A percentile compares a stretch with the other conserved stretches of the same genome.
phyloP scores from a whole-genome alignment of 345 rosid species.

The Salix caprea region DNA sequence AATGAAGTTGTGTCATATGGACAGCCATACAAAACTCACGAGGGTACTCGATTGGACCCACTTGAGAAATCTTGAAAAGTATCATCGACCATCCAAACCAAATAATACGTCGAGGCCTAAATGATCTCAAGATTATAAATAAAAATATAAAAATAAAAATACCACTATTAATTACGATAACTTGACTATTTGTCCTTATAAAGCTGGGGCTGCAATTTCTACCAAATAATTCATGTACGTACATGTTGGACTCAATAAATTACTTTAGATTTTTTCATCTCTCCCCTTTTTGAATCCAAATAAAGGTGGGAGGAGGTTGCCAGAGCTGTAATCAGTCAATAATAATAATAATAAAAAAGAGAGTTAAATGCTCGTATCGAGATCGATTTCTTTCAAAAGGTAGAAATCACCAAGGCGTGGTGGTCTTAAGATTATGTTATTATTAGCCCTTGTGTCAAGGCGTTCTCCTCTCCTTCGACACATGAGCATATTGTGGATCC shows the following conservation, averaged over 20 bases:
- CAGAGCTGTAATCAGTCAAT: neutral
- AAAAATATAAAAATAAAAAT: no score
- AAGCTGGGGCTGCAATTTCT: neutral
- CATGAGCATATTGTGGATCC: constrained; percentile 33
- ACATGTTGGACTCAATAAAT: no score
- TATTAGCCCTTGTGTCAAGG: constrained; percentile 18
- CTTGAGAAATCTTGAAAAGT: neutral
- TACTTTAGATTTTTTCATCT: no score
- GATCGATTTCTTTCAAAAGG: neutral
- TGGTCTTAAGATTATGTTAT: neutral
- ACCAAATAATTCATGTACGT: neutral
- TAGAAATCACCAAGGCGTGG: neutral
- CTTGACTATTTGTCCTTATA: neutral
- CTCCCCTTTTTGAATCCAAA: neutral
- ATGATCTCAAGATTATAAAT: neutral
- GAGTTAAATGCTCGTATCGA: neutral
- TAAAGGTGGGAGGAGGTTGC: neutral
- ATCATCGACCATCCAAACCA: neutral
- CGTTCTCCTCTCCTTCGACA: constrained; percentile 15
- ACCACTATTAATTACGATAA: neutral
- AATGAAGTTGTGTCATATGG: neutral
- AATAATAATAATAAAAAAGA: no score
- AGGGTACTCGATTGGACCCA: constrained; percentile 4
- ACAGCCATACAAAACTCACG: neutral
- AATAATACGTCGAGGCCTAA: neutral